Evolutionary conservation across 805 yeast species (phyloP).

Genomic region (Starmerella cellae): DNA sequence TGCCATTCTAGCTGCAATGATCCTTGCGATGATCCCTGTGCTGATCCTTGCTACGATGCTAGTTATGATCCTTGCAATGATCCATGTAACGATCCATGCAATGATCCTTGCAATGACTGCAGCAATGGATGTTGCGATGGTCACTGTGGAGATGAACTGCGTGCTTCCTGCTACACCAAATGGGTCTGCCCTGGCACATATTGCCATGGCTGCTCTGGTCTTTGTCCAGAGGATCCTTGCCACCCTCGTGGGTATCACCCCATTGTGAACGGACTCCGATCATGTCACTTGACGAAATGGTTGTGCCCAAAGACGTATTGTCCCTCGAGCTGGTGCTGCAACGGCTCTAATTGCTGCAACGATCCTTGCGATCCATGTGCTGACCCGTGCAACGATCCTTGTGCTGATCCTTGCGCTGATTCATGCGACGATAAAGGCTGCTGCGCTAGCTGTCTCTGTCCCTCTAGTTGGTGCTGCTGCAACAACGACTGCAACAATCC

Average conservation of each 20-base stretch:
- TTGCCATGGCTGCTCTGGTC: conserved; percentile 2
- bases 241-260: conserved; percentile 8
- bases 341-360: not conserved
- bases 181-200: conserved; percentile 16
- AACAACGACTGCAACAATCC: not conserved
- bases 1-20: conserved; percentile 1
- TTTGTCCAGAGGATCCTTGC: conserved; percentile 10
- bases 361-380: conserved; percentile 7
- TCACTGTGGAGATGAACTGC: conserved; percentile 7
- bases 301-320: conserved; percentile 15
- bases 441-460: conserved; percentile 1
- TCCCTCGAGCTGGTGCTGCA: conserved; percentile 10
- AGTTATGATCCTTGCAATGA: conserved; percentile 5
- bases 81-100: not conserved
- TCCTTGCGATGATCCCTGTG: conserved; percentile 4
- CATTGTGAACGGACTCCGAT: conserved; percentile 10
- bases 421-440: conserved; percentile 1
- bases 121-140: conserved; percentile 5
- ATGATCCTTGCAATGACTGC: conserved; percentile 2
- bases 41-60: conserved; percentile 3
- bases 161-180: conserved; percentile 11
- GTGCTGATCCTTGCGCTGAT: conserved; percentile 7
- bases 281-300: conserved; percentile 11
- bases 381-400: conserved; percentile 4
- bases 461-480: not conserved